Percentiles rank a stretch among this genome's conserved stretches.
Evolutionary conservation across 2,329 filamentous ascomycete species (phyloP).

Genomic region (Coniochaeta ligniaria): DNA sequence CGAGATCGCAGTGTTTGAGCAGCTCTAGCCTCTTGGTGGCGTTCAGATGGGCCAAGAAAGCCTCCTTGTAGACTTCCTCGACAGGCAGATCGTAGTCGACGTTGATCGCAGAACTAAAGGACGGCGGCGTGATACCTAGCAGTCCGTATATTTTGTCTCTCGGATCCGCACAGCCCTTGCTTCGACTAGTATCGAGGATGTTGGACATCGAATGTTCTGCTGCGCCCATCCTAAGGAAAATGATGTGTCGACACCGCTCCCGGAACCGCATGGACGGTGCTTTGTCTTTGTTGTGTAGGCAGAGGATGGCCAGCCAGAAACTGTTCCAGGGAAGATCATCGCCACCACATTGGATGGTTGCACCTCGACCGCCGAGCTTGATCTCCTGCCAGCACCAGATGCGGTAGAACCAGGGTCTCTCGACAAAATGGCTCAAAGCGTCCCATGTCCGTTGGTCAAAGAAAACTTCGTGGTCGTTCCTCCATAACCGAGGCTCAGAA

Average conservation of each 20-base stretch:
- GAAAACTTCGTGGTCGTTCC: background rate
- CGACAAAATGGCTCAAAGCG: background rate
- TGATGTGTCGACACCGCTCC: background rate
- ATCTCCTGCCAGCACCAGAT: constrained; percentile 5
- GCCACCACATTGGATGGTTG: constrained; percentile 1
- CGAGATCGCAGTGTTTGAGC: background rate
- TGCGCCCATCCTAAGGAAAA: background rate
- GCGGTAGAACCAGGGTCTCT: constrained; percentile 5
- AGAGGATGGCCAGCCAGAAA: constrained; percentile 1
- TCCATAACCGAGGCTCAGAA: background rate
- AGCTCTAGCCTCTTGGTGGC: constrained; percentile 1
- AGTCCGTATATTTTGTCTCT: constrained; percentile 4
- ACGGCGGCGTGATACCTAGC: constrained; percentile 2
- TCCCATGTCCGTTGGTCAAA: background rate
- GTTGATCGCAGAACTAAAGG: background rate
- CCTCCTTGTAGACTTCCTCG: constrained; percentile 1
- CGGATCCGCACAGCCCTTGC: constrained; percentile 2
- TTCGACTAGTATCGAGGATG: background rate
- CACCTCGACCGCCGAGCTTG: background rate
- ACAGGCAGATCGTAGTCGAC: background rate
- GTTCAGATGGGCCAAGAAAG: background rate
- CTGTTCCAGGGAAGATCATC: background rate
- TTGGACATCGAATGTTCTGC: background rate
- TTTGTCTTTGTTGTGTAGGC: background rate
- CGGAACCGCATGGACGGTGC: background rate